Conservation (phyloP, 2,329 filamentous ascomycete species). For the Fusarium gaditjirri region DNA sequence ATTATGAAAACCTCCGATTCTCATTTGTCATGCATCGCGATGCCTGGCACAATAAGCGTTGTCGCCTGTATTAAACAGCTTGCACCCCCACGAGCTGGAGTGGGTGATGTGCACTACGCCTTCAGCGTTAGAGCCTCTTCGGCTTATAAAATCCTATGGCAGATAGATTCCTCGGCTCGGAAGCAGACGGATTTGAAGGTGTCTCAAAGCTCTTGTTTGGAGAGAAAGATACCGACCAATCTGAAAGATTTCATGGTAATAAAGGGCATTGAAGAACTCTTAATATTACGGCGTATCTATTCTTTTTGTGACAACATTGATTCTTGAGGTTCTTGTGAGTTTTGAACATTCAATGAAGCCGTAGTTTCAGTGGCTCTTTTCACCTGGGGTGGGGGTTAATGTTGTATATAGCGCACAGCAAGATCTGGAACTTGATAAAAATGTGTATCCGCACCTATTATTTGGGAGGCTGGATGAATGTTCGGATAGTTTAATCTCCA, state of each 20-base stretch:
- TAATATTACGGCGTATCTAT: not conserved
- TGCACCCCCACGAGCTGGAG: not conserved
- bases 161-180: not conserved
- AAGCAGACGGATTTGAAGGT: not conserved
- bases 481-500: conserved; percentile 9
- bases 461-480: conserved; percentile 7
- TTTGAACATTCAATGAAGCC: not conserved
- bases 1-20: not conserved
- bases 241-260: not conserved
- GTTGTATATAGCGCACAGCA: conserved; percentile 23
- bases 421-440: conserved; percentile 32
- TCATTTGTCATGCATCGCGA: not conserved
- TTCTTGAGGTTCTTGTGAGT: not conserved
- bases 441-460: conserved; percentile 4
- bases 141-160: not conserved
- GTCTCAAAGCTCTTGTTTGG: not conserved
- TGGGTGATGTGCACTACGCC: not conserved
- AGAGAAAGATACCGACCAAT: not conserved
- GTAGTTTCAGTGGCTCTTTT: conserved; percentile 2
- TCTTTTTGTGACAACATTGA: not conserved
- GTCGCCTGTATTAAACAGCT: not conserved
- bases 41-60: not conserved
- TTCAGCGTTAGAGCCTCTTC: not conserved
- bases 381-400: conserved; percentile 29
- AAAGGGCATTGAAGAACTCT: not conserved